phyloP scores from a whole-genome alignment of 192 early-diverging fungal species.

The Backusella macrospora region DNA sequence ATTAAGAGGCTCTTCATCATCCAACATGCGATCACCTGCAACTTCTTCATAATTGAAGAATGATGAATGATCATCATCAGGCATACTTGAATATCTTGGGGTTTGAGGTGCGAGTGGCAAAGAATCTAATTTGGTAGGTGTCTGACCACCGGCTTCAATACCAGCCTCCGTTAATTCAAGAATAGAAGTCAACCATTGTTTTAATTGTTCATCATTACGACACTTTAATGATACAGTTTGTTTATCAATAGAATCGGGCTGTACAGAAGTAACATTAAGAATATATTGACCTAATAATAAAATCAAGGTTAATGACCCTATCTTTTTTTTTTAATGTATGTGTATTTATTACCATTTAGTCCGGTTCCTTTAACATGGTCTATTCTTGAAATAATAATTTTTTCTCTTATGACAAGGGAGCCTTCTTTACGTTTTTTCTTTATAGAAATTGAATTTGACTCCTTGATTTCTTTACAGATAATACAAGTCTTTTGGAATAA shows the following conservation, averaged over 20 bases:
- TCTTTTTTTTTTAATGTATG: neutral
- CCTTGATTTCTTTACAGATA: constrained; percentile 88
- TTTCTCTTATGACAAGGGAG: constrained; percentile 23
- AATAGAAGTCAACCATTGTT: constrained; percentile 65
- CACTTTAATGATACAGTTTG: constrained; percentile 89
- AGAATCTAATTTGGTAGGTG: neutral
- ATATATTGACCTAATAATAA: constrained; percentile 41
- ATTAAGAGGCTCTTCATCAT: constrained; percentile 39
- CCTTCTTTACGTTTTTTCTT: constrained; percentile 65
- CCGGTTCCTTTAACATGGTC: constrained; percentile 16
- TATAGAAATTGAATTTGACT: constrained; percentile 38
- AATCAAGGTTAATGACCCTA: neutral
- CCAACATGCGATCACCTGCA: constrained; percentile 45
- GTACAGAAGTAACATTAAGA: constrained; percentile 89
- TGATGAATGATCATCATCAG: constrained; percentile 29
- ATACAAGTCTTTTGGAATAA: constrained; percentile 92
- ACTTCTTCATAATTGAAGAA: constrained; percentile 43
- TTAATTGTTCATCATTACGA: constrained; percentile 88
- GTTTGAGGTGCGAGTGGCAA: constrained; percentile 18
- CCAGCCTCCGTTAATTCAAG: constrained; percentile 1
- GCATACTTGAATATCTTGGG: constrained; percentile 21
- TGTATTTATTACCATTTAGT: neutral
- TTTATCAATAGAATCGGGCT: constrained; percentile 64
- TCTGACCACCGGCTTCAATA: neutral
- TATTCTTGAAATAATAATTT: constrained; percentile 19